Conservation (phyloP, 192 early-diverging fungal species). For the Mortierella antarctica region DNA sequence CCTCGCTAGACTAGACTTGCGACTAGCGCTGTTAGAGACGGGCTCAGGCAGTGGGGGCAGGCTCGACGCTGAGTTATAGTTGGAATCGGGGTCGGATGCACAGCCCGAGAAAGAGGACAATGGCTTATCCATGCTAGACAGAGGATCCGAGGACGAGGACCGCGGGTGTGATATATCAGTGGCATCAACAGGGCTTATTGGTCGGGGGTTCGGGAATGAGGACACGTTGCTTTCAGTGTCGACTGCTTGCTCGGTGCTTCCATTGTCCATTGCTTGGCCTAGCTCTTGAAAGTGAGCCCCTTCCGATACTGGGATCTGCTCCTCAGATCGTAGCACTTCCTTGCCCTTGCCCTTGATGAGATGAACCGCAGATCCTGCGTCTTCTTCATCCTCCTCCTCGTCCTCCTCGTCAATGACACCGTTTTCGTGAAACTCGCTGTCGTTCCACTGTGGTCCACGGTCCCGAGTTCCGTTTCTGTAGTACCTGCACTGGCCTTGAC, state of each 20-base stretch:
- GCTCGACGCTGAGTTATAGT: not conserved
- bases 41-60: not conserved
- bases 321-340: not conserved
- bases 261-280: not conserved
- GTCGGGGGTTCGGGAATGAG: not conserved
- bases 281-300: not conserved
- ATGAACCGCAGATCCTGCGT: not conserved
- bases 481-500: slow-evolving; percentile 23
- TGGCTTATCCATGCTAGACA: no score
- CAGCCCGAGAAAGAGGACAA: no score
- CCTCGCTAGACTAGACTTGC: slow-evolving; percentile 1
- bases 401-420: slow-evolving; percentile 9
- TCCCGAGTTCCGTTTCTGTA: slow-evolving; percentile 38
- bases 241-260: not conserved
- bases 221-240: not conserved
- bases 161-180: no score
- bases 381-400: slow-evolving; percentile 6
- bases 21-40: not conserved
- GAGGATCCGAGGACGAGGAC: no score
- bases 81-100: not conserved
- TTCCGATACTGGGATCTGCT: not conserved
- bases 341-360: not conserved
- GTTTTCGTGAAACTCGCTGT: not conserved
- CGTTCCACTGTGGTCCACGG: slow-evolving; percentile 5
- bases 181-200: no score